phyloP scores from a whole-genome alignment of 2,329 filamentous ascomycete species.

The Colletotrichum truncatum region DNA sequence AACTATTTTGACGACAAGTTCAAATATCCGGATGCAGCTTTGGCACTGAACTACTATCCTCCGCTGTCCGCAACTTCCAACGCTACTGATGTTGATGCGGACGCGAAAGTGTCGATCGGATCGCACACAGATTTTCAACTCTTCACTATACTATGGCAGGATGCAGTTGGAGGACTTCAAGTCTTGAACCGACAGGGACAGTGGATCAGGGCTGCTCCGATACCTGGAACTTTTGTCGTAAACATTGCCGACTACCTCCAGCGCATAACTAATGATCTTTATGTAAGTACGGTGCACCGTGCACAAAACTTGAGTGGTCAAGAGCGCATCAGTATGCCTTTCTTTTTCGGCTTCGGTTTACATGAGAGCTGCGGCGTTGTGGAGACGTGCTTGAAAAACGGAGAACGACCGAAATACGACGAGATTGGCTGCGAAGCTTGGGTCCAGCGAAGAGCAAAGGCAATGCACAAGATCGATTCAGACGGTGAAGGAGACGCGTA shows the following conservation, averaged over 20 bases:
- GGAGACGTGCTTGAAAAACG: slow-evolving; percentile 45
- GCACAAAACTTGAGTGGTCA: slow-evolving; percentile 50
- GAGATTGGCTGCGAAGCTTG: slow-evolving; percentile 50
- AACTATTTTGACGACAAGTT: slow-evolving; percentile 63
- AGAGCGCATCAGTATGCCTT: slow-evolving; percentile 54
- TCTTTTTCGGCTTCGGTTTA: slow-evolving; percentile 54
- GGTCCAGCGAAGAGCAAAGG: slow-evolving; percentile 43
- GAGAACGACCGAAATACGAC: slow-evolving; percentile 45
- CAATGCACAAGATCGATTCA: slow-evolving; percentile 41
- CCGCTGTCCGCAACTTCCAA: slow-evolving; percentile 15
- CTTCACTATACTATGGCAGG: slow-evolving; percentile 58
- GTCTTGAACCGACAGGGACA: slow-evolving; percentile 48
- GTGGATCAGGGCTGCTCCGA: slow-evolving; percentile 52
- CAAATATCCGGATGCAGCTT: slow-evolving; percentile 57
- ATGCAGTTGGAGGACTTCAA: slow-evolving; percentile 51
- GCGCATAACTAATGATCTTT: slow-evolving; percentile 59
- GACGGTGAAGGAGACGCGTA: slow-evolving; percentile 4
- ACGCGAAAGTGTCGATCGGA: slow-evolving; percentile 49
- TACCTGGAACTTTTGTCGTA: slow-evolving; percentile 56
- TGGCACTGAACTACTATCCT: slow-evolving; percentile 52
- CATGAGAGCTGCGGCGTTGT: slow-evolving; percentile 52
- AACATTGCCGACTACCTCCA: slow-evolving; percentile 62
- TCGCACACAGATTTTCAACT: slow-evolving; percentile 64
- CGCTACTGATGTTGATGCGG: background rate
- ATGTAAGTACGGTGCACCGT: slow-evolving; percentile 58